These are phyloP conservation scores for Penicillium sp. DNA, from an alignment of 2,329 filamentous ascomycete genomes.

Conservation along the genomic window DNA sequence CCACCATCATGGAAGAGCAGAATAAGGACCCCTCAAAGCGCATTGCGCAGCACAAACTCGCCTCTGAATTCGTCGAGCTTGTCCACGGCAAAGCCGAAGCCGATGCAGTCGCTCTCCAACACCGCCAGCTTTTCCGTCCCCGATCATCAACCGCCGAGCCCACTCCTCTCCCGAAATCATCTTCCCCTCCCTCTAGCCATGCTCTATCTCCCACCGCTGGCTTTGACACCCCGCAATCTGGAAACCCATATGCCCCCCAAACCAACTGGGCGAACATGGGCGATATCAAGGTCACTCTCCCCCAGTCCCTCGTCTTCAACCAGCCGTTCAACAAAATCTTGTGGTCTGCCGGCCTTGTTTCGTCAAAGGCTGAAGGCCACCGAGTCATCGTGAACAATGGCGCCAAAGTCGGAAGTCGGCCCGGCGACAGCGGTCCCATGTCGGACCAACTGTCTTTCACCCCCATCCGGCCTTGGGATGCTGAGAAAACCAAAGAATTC, in stretches of 20 bases:
- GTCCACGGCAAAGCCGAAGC: constrained; percentile 69
- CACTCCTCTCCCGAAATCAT: constrained; percentile 28
- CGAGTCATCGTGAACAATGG: constrained; percentile 50
- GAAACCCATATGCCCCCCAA: constrained; percentile 40
- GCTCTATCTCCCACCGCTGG: constrained; percentile 22
- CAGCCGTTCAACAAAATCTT: constrained; percentile 50
- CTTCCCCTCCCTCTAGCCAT: constrained; percentile 18
- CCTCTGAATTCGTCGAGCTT: constrained; percentile 74
- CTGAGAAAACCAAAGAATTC: constrained; percentile 46
- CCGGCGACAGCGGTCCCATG: constrained; percentile 43
- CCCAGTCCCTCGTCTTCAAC: constrained; percentile 48
- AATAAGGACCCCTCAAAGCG: constrained; percentile 64
- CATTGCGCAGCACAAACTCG: constrained; percentile 76
- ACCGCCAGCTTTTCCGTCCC: constrained; percentile 48
- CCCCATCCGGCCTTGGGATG: constrained; percentile 45
- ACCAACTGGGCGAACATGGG: constrained; percentile 41
- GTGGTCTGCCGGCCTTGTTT: constrained; percentile 50
- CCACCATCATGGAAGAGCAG: constrained; percentile 65
- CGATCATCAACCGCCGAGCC: constrained; percentile 35
- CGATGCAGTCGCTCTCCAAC: constrained; percentile 56
- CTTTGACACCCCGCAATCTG: constrained; percentile 33
- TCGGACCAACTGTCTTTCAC: constrained; percentile 48
- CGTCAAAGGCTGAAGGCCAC: constrained; percentile 51
- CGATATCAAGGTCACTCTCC: constrained; percentile 42
- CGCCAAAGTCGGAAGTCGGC: constrained; percentile 48